Evolutionary conservation across 176 grass and related monocot genomes (phyloP), one percentile per base, ranked within the genome.

Genomic region (Calamus simplicifolius): DNA sequence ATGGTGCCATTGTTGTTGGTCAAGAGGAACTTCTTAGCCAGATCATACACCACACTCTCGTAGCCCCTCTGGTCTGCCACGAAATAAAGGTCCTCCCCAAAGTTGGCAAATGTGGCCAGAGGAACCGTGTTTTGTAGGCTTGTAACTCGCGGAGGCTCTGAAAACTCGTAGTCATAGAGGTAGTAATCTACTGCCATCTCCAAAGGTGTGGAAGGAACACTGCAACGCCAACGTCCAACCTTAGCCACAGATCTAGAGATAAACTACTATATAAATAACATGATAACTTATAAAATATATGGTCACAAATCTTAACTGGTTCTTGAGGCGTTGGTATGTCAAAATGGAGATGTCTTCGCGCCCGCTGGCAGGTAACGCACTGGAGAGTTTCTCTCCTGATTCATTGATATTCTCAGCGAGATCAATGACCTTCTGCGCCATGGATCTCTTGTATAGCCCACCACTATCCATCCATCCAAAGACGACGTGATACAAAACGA

Each of bases 171-270:
- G 69, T 89, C 81, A 23, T 75, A 57, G 29, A 17, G 60, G 63
- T 38, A 89, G 77, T 89, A 89, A 60, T 89, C 85, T 15, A 84
- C 38, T 69, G 35, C 73, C 86, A 89, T 89, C 38, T 89, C 81
- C 48, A 89, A 48, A 4, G 81, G 64, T 6, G 59, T 68, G 4
- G 72, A 52, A 64, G 72, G 79, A 70, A 76, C 28, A 17, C 25
- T 49, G 69, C 51, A n/a, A 58, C 75, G 10, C 12, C 35, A 13
- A 43, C 12, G 35, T 10, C 35, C 35, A 43, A 43, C 1, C 35
- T 43, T 43, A 12, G 35, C 3, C 10, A 43, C 3, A 43, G 10
- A n/a, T n/a, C n/a, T n/a, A n/a, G n/a, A n/a, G n/a, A 43, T 43
- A 43, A 12, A 43, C 10, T 3, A 43, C 8, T 0, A 13, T 43